Percentiles rank a stretch among this genome's conserved stretches.
Conservation (phyloP, 768 basidiomycete genomes). For the Astraeus odoratus region DNA sequence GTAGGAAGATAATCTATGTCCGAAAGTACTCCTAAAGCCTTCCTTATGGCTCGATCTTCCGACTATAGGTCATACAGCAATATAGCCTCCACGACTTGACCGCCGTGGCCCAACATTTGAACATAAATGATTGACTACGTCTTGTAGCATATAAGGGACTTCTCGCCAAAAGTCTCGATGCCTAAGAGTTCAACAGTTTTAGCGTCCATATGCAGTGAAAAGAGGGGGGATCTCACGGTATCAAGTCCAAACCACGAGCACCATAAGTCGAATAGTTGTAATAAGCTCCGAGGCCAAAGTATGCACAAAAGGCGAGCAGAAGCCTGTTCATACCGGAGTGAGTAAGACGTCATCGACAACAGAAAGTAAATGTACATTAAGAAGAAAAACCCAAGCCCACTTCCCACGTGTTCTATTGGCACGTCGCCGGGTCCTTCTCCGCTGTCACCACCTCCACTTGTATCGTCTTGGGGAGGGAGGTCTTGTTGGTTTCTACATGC, state of each 20-base stretch:
- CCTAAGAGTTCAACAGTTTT: slow-evolving; percentile 29
- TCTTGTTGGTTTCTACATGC: slow-evolving; percentile 42
- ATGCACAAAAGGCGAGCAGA: slow-evolving; percentile 57
- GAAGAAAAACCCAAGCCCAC: slow-evolving; percentile 87
- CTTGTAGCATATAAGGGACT: slow-evolving; percentile 78
- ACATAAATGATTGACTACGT: slow-evolving; percentile 73
- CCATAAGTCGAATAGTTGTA: slow-evolving; percentile 88
- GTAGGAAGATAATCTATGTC: slow-evolving; percentile 5
- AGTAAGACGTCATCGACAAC: neutral
- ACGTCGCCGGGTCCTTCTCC: slow-evolving; percentile 17
- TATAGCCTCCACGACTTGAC: slow-evolving; percentile 64
- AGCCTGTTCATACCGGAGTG: slow-evolving; percentile 25
- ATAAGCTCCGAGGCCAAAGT: slow-evolving; percentile 76
- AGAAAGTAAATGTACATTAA: slow-evolving; percentile 50
- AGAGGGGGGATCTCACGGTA: slow-evolving; percentile 58
- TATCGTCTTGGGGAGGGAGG: slow-evolving; percentile 20
- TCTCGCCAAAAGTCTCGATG: slow-evolving; percentile 90
- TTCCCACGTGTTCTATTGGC: slow-evolving; percentile 44
- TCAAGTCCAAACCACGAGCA: slow-evolving; percentile 72
- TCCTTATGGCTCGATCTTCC: neutral
- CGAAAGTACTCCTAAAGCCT: neutral
- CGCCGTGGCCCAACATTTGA: slow-evolving; percentile 63
- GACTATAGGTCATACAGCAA: slow-evolving; percentile 48
- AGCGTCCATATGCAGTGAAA: neutral
- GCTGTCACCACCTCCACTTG: slow-evolving; percentile 11